Base-by-base conservation (phyloP, 306 rosid species). In the Amphicarpaea edgeworthii region DNA sequence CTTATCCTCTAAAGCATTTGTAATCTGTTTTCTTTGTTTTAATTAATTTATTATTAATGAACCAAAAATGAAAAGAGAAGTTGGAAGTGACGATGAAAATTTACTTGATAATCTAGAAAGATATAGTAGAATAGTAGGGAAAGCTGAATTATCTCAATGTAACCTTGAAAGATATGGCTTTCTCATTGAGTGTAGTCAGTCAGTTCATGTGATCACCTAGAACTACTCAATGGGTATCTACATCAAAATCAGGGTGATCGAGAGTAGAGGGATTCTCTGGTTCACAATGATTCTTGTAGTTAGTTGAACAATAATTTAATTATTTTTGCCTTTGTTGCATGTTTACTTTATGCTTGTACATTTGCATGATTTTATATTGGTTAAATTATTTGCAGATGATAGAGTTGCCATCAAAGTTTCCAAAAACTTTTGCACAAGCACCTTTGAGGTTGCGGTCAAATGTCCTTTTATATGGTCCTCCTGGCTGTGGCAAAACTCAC, bases 401-500 rank as follows among this genome's bases (percentile, higher is more conserved):
- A 77, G 97, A 92, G 74, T 75, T 94, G 85, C 98, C 98, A 32
- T 94, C 97, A 19, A 94, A 90, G 83, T 94, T 90, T 75, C 95
- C 98, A 63, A 88, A 85, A 77, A 90, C 85, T 51, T 94, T 92
- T 87, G 89, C 92, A 12, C 86, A 88, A 87, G 95, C 98, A 67
- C 98, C 98, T 37, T 81, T 94, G 83, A 88, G 98, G 89, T 82
- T 94, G 83, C 87, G 98, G 76, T 90, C 98, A 54, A 94, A 94
- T 78, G 90, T 92, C 83, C 92, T 95, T 73, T 81, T 95, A 68
- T 95, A 95, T 63, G 98, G 97, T 55, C 98, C 98, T 74, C 98
- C 97, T 70, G 97, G 98, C 71, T 95, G 97, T 85, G 98, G 97
- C 66, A 95, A 94, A 88, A 94, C 97, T 54, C 97, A 95, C 84